Evolutionary conservation across 78 protist species (phyloP).

Genomic region (Monocercomonoides exilis): DNA sequence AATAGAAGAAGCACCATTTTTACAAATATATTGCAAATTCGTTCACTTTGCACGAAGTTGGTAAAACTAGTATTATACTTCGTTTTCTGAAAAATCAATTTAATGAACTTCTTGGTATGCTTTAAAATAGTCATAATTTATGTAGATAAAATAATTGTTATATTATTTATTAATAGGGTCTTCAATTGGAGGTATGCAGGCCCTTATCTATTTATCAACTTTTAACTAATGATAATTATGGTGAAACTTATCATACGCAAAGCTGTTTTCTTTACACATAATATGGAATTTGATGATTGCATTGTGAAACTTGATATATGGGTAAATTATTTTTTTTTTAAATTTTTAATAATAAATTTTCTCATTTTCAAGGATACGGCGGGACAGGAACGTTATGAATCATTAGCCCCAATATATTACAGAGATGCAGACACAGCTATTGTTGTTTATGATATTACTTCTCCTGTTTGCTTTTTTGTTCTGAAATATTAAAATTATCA

Average conservation of each 20-base stretch:
- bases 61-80: background rate
- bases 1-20: background rate
- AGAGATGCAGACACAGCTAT: background rate
- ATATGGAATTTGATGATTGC: background rate
- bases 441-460: background rate
- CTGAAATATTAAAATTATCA: too few relatives aligned
- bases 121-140: background rate
- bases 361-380: background rate
- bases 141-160: background rate
- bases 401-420: background rate
- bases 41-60: background rate
- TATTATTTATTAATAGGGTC: background rate
- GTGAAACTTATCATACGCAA: background rate
- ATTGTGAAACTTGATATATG: background rate
- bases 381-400: background rate
- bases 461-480: background rate
- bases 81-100: background rate
- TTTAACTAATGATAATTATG: background rate
- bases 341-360: too few relatives aligned
- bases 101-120: background rate
- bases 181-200: background rate
- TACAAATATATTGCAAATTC: background rate
- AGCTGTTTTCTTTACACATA: background rate
- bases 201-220: background rate
- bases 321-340: background rate